A percentile compares a stretch with the other conserved stretches of the same genome.
phyloP scores from a whole-genome alignment of 768 basidiomycete species.

The Pleurotus djamor region DNA sequence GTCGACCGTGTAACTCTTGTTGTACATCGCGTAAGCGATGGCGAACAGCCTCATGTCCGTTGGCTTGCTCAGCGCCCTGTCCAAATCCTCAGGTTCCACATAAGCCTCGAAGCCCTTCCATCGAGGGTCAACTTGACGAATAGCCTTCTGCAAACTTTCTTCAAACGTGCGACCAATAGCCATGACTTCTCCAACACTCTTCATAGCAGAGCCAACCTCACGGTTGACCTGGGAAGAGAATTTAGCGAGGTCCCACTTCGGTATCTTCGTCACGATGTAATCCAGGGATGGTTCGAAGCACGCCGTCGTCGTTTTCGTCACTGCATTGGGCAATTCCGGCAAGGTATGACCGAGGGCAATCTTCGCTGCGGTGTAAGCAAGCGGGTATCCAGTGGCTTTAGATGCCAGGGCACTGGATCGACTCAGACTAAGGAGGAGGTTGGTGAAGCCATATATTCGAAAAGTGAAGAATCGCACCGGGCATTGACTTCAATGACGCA shows the following conservation, averaged over 20 bases:
- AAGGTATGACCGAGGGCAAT: constrained; percentile 97
- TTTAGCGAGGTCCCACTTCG: constrained; percentile 99
- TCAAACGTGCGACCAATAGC: constrained; percentile 99
- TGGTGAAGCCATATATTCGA: constrained; percentile 4
- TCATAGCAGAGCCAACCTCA: constrained; percentile 97
- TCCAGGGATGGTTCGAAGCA: constrained; percentile 99
- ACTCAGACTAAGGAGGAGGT: constrained; percentile 46
- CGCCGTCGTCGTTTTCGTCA: constrained; percentile 98
- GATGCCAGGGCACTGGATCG: constrained; percentile 95
- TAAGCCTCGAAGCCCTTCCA: constrained; percentile 99
- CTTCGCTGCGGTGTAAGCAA: constrained; percentile 99
- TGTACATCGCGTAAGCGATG: constrained; percentile 97
- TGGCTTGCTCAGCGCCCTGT: constrained; percentile 74
- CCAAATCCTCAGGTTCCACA: constrained; percentile 81
- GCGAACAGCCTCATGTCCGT: constrained; percentile 97
- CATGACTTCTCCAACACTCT: constrained; percentile 99
- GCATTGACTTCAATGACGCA: constrained; percentile 99
- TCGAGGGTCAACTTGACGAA: constrained; percentile 95
- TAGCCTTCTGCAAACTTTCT: constrained; percentile 97
- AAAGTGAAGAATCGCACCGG: constrained; percentile 46
- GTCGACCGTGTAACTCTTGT: constrained; percentile 88
- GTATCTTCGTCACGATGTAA: constrained; percentile 99
- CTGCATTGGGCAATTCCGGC: constrained; percentile 97
- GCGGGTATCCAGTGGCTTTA: constrained; percentile 98
- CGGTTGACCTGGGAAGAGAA: constrained; percentile 93